Evolutionary conservation across 2,329 filamentous ascomycete genomes (phyloP).

Genomic region (Xylariomycetidae sp.): DNA sequence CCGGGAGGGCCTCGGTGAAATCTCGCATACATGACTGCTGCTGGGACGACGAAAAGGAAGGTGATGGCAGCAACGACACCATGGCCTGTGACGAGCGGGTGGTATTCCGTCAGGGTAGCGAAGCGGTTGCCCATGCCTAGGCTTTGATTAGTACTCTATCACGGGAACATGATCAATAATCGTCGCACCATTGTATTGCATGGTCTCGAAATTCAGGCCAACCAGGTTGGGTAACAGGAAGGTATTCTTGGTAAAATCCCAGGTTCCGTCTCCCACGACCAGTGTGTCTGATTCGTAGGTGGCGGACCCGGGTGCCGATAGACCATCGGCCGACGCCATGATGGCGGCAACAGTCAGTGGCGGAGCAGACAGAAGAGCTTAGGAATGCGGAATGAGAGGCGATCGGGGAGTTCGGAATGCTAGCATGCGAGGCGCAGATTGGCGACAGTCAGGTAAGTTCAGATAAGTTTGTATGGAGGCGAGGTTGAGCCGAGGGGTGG

Average conservation of each 20-base stretch:
- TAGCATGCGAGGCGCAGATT: too few species aligned
- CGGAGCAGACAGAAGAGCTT: too few species aligned
- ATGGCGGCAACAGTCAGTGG: constrained; percentile 42
- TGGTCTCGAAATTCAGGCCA: constrained; percentile 74
- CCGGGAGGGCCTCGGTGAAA: constrained; percentile 65
- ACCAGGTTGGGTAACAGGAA: constrained; percentile 75
- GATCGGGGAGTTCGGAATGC: too few species aligned
- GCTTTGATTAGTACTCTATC: too few species aligned
- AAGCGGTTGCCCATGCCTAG: constrained; percentile 81
- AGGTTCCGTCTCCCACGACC: constrained; percentile 76
- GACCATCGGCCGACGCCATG: constrained; percentile 57
- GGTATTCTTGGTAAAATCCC: constrained; percentile 71
- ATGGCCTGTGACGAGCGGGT: constrained; percentile 65
- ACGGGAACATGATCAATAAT: too few species aligned
- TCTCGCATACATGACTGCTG: constrained; percentile 67
- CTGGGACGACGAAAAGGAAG: constrained; percentile 69
- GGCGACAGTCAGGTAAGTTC: too few species aligned
- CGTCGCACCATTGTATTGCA: constrained; percentile 72
- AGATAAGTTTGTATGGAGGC: too few species aligned
- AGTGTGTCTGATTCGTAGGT: constrained; percentile 71
- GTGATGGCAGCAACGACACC: constrained; percentile 67
- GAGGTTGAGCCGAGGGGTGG: too few species aligned
- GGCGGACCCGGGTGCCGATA: constrained; percentile 67
- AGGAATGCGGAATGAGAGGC: constrained; percentile 16
- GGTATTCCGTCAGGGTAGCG: constrained; percentile 63